phyloP scores from a whole-genome alignment of 164 flowering plant species.

The Liquidambar formosana region DNA sequence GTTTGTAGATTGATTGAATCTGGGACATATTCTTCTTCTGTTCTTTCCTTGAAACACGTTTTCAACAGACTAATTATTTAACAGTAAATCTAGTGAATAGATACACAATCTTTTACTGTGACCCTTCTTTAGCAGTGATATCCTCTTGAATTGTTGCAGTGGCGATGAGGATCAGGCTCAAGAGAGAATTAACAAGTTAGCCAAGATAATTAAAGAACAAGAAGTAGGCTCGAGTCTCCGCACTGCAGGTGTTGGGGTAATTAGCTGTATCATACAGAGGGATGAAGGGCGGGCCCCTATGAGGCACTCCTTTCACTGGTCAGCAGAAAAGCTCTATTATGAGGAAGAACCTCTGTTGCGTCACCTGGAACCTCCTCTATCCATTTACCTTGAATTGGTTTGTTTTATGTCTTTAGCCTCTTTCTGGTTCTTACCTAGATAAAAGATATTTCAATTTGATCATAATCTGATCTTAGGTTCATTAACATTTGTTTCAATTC shows the following conservation, averaged over 20 bases:
- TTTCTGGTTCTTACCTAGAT: background rate
- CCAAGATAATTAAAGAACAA: constrained; percentile 86
- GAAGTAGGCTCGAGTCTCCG: constrained; percentile 70
- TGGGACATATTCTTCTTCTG: background rate
- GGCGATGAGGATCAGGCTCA: constrained; percentile 99
- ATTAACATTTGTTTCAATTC: constrained; percentile 23
- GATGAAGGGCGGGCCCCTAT: constrained; percentile 98
- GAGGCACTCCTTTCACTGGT: constrained; percentile 98
- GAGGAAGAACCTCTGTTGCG: constrained; percentile 93
- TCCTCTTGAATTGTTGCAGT: constrained; percentile 47
- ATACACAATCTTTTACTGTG: background rate
- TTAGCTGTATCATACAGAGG: constrained; percentile 97
- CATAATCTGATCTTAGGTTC: constrained; percentile 6
- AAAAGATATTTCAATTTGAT: too few relatives aligned
- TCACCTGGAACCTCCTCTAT: constrained; percentile 97
- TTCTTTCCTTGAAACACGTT: background rate
- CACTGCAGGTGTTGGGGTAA: constrained; percentile 75
- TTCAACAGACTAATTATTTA: background rate
- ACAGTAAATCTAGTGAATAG: background rate
- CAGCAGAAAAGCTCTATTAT: constrained; percentile 68
- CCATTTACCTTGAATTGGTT: constrained; percentile 96
- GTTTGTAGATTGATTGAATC: background rate
- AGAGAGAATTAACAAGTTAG: constrained; percentile 90
- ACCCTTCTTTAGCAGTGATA: background rate
- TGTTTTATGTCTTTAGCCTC: constrained; percentile 14